phyloP scores from a whole-genome alignment of 257 asterid genomes.

The Fraxinus quadrangulata region DNA sequence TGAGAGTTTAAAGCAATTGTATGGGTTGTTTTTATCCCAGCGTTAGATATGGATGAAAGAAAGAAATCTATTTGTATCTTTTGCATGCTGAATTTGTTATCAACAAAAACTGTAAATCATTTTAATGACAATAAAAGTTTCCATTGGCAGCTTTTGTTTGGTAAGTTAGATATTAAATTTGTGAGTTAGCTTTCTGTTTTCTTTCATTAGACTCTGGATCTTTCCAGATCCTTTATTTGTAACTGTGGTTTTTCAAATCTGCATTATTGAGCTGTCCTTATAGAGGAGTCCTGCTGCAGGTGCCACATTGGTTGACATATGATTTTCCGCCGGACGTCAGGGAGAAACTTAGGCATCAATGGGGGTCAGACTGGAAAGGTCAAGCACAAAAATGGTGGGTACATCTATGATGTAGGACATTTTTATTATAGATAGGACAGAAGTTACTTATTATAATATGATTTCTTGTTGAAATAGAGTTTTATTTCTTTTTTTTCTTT shows the following conservation, averaged over 20 bases:
- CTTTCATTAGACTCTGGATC: conserved; percentile 2
- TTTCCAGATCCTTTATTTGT: conserved; percentile 8
- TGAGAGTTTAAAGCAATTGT: not conserved
- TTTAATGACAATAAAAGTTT: not conserved
- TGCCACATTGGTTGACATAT: conserved; percentile 84
- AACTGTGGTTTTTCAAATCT: conserved; percentile 5
- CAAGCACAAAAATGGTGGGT: conserved; percentile 96
- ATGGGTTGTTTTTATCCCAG: not conserved
- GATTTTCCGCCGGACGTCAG: conserved; percentile 92
- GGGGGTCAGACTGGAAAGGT: conserved; percentile 99
- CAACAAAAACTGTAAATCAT: not conserved
- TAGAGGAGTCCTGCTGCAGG: conserved; percentile 51
- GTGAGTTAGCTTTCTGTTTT: conserved; percentile 2
- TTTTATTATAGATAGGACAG: no score
- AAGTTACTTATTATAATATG: no score
- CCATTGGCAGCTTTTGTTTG: not conserved
- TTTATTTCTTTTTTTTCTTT: no score
- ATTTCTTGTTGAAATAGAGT: no score
- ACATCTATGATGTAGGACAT: not conserved
- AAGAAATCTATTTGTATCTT: not conserved
- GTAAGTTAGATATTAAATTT: not conserved
- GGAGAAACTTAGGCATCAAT: conserved; percentile 69
- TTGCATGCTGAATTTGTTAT: not conserved
- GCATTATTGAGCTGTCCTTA: conserved; percentile 27
- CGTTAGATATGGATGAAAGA: not conserved